Evolutionary conservation across 176 grass and related monocot species (phyloP), one percentile per base, ranked within the genome.

Genomic region (Areca catechu): DNA sequence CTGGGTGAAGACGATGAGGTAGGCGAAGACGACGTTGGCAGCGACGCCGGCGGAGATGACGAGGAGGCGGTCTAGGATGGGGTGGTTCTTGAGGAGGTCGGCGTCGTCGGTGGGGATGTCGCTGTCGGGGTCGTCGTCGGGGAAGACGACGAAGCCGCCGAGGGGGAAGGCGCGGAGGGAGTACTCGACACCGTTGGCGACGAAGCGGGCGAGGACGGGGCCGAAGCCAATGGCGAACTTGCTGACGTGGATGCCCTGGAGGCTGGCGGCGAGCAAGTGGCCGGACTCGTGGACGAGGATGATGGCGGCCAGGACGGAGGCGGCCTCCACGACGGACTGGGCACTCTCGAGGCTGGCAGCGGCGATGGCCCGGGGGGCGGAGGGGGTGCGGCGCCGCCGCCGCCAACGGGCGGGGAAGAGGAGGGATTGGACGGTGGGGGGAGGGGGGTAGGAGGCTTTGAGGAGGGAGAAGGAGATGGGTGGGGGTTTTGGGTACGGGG

Each of bases 221-320:
- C 93, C 93, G 59, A 98, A 98, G 51, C 93, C 93, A 22, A 98
- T 50, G 23, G 93, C 80, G 66, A 98, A 98, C 78, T 98, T 77
- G 62, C 87, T 92, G 54, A 98, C 84, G 65, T 81, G 86, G 66
- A 98, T 98, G 53, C 87, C 93, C 3, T 86, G 87, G 22, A 85
- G 77, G 21, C 73, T 71, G 0, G 87, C 93, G 4, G 93, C 93
- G 14, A 85, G 18, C 75, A 98, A 98, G 72, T 98, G 93, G 25
- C 87, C 93, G 1, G 72, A 82, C 68, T 98, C 87, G 75, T 98
- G 93, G 43, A 98, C 84, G 4, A 92, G 73, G 58, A 98, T 83
- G 71, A 98, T 92, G 62, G 84, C 76, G 9, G 87, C 88, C 14
- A 98, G 93, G 2, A 98, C 84, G 20, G 93, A 92, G 12, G 87